Percentiles rank a stretch among this genome's conserved stretches.
Conservation (phyloP, 2,329 filamentous ascomycete genomes). For the Metarhizium brunneum region DNA sequence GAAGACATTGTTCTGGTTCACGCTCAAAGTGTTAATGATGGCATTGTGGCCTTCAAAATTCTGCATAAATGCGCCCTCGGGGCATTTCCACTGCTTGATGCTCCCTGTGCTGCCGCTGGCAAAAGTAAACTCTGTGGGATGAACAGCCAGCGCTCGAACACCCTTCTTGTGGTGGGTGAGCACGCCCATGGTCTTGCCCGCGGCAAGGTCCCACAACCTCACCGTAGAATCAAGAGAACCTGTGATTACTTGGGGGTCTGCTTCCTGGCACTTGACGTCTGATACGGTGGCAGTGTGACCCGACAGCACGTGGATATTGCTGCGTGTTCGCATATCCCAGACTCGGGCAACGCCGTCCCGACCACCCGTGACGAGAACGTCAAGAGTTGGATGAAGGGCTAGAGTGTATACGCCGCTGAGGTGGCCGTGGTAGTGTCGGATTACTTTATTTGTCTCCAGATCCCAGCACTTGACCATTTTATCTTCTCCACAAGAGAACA, state of each 20-base stretch:
- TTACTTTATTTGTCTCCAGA: slow-evolving; percentile 98
- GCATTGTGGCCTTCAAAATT: slow-evolving; percentile 96
- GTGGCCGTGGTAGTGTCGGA: slow-evolving; percentile 95
- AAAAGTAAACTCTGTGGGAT: slow-evolving; percentile 94
- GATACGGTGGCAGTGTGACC: slow-evolving; percentile 89
- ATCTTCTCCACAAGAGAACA: slow-evolving; percentile 96
- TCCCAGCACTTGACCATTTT: slow-evolving; percentile 99
- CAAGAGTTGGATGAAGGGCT: slow-evolving; percentile 85
- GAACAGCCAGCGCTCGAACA: slow-evolving; percentile 72
- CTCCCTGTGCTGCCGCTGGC: slow-evolving; percentile 83
- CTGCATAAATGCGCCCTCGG: slow-evolving; percentile 97
- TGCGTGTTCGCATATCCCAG: slow-evolving; percentile 96
- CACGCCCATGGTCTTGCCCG: slow-evolving; percentile 91
- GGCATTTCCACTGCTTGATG: slow-evolving; percentile 99
- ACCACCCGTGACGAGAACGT: slow-evolving; percentile 89
- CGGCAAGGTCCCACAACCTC: slow-evolving; percentile 88
- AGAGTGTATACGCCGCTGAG: slow-evolving; percentile 92
- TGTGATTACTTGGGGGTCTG: slow-evolving; percentile 90
- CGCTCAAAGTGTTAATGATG: slow-evolving; percentile 88
- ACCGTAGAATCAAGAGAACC: slow-evolving; percentile 89
- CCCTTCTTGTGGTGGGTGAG: slow-evolving; percentile 98
- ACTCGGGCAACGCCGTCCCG: slow-evolving; percentile 90
- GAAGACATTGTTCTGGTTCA: slow-evolving; percentile 90
- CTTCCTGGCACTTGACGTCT: slow-evolving; percentile 86
- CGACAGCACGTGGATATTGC: slow-evolving; percentile 86